A percentile compares a stretch with the other conserved stretches of the same genome.
phyloP scores from a whole-genome alignment of 2,329 filamentous ascomycete genomes.

The Pestalotiopsis sp. region DNA sequence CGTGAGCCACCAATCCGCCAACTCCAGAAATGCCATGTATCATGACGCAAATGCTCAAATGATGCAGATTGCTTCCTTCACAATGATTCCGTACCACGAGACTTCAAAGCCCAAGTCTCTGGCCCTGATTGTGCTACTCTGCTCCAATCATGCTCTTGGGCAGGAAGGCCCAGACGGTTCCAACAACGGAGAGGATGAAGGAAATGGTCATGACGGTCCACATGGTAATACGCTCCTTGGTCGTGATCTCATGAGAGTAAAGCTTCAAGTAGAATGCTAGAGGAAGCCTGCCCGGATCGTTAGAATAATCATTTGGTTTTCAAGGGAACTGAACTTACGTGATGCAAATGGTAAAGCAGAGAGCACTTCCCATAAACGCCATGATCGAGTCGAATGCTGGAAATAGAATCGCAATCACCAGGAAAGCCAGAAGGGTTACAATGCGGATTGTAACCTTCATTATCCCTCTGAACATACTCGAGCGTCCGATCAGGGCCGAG shows the following conservation, averaged over 20 bases:
- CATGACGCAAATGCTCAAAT: background rate
- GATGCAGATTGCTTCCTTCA: background rate
- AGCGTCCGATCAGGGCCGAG: constrained; percentile 54
- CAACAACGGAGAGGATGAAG: constrained; percentile 69
- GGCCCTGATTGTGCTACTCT: background rate
- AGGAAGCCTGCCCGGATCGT: constrained; percentile 56
- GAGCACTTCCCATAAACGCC: constrained; percentile 84
- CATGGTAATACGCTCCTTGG: constrained; percentile 65
- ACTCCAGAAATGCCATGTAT: background rate
- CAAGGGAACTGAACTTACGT: constrained; percentile 51
- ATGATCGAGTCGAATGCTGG: constrained; percentile 89
- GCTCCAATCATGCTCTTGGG: constrained; percentile 72
- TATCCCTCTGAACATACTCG: constrained; percentile 58
- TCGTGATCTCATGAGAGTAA: constrained; percentile 73
- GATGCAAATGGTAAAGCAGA: constrained; percentile 94
- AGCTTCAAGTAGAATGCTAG: constrained; percentile 89
- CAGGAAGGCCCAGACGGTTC: constrained; percentile 87
- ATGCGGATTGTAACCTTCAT: constrained; percentile 67
- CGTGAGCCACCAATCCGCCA: background rate
- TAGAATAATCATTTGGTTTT: background rate
- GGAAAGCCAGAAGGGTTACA: constrained; percentile 69
- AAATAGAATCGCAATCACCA: constrained; percentile 70
- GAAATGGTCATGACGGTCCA: constrained; percentile 74
- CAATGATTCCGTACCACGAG: background rate
- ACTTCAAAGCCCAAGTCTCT: background rate